phyloP scores from a whole-genome alignment of 257 asterid species.

The Mitragyna speciosa region DNA sequence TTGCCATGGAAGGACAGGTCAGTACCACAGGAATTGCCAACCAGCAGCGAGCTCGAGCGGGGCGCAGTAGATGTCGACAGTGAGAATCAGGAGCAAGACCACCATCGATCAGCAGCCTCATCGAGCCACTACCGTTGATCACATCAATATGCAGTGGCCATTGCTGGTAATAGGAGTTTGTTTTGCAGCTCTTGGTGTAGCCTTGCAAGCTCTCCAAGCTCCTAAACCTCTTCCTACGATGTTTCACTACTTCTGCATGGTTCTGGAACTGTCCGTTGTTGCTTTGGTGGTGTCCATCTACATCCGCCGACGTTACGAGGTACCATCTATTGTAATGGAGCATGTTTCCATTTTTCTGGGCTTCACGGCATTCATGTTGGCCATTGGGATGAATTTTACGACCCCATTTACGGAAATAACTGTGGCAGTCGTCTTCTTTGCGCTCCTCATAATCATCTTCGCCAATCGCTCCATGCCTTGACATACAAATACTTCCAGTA shows the following conservation, averaged over 20 bases:
- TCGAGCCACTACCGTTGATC: too few relatives aligned
- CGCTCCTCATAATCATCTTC: neutral
- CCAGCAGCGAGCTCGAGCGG: too few relatives aligned
- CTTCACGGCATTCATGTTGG: neutral
- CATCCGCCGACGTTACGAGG: neutral
- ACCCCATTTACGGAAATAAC: neutral
- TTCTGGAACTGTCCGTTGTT: neutral
- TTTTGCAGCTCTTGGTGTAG: neutral
- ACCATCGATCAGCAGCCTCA: too few relatives aligned
- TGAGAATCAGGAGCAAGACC: too few relatives aligned
- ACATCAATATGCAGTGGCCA: too few relatives aligned
- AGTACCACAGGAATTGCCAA: too few relatives aligned
- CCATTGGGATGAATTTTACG: neutral
- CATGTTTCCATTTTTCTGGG: neutral
- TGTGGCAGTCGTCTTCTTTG: neutral
- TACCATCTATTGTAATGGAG: neutral
- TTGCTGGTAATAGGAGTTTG: too few relatives aligned
- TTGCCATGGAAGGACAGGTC: too few relatives aligned
- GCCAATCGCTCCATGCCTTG: neutral
- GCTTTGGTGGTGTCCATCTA: neutral
- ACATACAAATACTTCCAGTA: too few relatives aligned
- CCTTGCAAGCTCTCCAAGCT: neutral
- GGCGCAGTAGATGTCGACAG: too few relatives aligned
- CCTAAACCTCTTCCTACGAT: neutral
- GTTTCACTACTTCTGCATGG: neutral